Percentiles rank a stretch among this genome's conserved stretches.
These are phyloP conservation scores for Allantophomopsis cytisporea DNA, from an alignment of 2,329 filamentous ascomycete genomes.

Conservation along the genomic window DNA sequence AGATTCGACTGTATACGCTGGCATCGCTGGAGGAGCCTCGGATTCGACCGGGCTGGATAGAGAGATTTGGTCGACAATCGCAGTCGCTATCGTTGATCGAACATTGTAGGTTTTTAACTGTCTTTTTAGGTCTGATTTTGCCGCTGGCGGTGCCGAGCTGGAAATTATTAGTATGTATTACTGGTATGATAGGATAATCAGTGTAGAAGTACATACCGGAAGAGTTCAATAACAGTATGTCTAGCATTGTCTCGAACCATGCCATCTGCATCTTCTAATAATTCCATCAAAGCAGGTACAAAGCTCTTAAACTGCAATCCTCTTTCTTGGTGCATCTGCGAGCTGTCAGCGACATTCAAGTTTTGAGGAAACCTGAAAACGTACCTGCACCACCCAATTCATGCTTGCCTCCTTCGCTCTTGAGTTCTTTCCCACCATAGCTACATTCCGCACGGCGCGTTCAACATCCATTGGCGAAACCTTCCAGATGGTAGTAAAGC, in stretches of 20 bases:
- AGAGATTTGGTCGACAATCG: slow-evolving; percentile 64
- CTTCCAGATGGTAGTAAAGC: slow-evolving; percentile 64
- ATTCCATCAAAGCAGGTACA: slow-evolving; percentile 69
- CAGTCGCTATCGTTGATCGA: slow-evolving; percentile 70
- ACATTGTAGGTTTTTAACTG: slow-evolving; percentile 78
- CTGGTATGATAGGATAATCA: neutral
- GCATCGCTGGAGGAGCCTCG: slow-evolving; percentile 16
- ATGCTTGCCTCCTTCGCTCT: slow-evolving; percentile 76
- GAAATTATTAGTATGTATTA: slow-evolving; percentile 2
- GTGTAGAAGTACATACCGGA: slow-evolving; percentile 40
- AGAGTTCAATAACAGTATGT: slow-evolving; percentile 72
- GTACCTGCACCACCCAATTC: slow-evolving; percentile 70
- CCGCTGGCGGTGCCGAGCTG: slow-evolving; percentile 64
- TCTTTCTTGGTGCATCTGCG: slow-evolving; percentile 67
- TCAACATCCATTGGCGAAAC: slow-evolving; percentile 64
- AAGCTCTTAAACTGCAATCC: slow-evolving; percentile 71
- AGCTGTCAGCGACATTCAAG: slow-evolving; percentile 1
- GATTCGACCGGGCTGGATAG: slow-evolving; percentile 24
- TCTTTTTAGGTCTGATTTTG: slow-evolving; percentile 79
- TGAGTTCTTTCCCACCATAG: slow-evolving; percentile 67
- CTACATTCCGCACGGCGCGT: slow-evolving; percentile 62
- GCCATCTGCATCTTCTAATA: slow-evolving; percentile 82
- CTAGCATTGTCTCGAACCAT: slow-evolving; percentile 79
- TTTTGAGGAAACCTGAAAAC: slow-evolving; percentile 8
- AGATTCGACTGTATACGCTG: slow-evolving; percentile 11